These are phyloP conservation scores for Thalia dealbata DNA, from an alignment of 176 grass and related monocot genomes.

Conservation along the genomic window DNA sequence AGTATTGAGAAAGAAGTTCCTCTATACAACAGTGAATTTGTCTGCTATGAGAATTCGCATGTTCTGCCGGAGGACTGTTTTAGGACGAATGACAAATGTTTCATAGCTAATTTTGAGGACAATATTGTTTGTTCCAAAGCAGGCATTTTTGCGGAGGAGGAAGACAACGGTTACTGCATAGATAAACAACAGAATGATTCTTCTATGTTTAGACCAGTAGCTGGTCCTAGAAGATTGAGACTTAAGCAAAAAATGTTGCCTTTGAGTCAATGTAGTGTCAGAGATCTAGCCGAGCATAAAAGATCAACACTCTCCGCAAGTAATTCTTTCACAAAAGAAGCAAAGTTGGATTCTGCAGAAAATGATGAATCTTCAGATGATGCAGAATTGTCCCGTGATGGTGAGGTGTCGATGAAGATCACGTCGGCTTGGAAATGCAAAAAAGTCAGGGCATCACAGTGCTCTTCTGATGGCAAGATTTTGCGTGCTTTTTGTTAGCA, in stretches of 20 bases:
- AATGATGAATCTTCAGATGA: constrained; percentile 9
- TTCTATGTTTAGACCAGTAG: constrained; percentile 13
- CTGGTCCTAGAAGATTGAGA: constrained; percentile 32
- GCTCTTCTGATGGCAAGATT: constrained; percentile 60
- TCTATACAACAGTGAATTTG: neutral
- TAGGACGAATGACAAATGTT: constrained; percentile 23
- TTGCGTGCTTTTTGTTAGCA: constrained; percentile 44
- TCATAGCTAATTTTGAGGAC: constrained; percentile 23
- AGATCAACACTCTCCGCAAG: constrained; percentile 28
- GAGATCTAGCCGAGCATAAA: constrained; percentile 32
- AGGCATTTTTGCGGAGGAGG: constrained; percentile 7
- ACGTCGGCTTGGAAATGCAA: constrained; percentile 73
- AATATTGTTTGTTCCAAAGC: constrained; percentile 15
- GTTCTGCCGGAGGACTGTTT: constrained; percentile 4
- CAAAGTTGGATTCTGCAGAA: constrained; percentile 20
- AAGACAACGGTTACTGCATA: neutral
- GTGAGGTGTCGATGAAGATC: constrained; percentile 27
- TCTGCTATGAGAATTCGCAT: constrained; percentile 25
- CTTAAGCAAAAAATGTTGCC: constrained; percentile 67
- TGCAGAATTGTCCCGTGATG: constrained; percentile 25
- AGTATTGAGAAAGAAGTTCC: constrained; percentile 11
- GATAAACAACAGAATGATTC: constrained; percentile 15
- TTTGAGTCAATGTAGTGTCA: constrained; percentile 36
- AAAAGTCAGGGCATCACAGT: constrained; percentile 56
- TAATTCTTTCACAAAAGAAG: constrained; percentile 12